Base-by-base conservation (phyloP, 2,329 filamentous ascomycete species). In the Diaporthe destruens region DNA sequence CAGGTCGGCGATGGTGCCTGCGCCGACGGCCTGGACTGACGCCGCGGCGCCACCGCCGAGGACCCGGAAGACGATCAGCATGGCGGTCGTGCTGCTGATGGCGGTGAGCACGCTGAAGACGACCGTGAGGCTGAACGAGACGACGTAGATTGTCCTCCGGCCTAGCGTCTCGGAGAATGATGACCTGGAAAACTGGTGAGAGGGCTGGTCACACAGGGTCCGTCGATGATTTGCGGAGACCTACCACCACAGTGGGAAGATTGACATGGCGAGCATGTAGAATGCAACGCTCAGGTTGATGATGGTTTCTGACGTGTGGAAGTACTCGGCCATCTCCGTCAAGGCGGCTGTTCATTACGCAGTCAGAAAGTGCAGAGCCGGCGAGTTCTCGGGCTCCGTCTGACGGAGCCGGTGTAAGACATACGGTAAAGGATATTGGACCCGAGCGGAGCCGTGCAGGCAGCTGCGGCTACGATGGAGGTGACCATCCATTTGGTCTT, bases 401-500 rank as follows among this genome's bases (percentile, higher is more conserved):
- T 42, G 9, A 42, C 18, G 11, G 12, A 16, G 23, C 6, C 29
- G 8, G 23, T 42, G 3, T 8, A 23, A 39, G 34, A 86, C 91
- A 82, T 82, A 94, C 92, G 94, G 77, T 96, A 92, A 72, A 98
- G 91, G 70, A 98, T 95, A 1, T 92, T 89, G 36, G 93, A 95
- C 0, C 95, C 95, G 84, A 98, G 90, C 0, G 95, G 95, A 0
- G 93, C 94, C 0, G 90, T 93, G 18, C 92, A 90, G 1, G 90
- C 94, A 3, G 94, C 94, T 20, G 95, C 79, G 1, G 94, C 92
- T 57, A 98, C 89, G 61, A 96, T 88, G 47, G 90, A 85, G 0
- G 95, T 97, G 75, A 98, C 91, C 74, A 89, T 87, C 95, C 95
- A 98, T 89, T 98, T 98, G 18, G 89, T 94, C 65, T 84, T 87